These are phyloP conservation scores for Trametes villosa DNA, from an alignment of 768 basidiomycete species.

Conservation along the genomic window DNA sequence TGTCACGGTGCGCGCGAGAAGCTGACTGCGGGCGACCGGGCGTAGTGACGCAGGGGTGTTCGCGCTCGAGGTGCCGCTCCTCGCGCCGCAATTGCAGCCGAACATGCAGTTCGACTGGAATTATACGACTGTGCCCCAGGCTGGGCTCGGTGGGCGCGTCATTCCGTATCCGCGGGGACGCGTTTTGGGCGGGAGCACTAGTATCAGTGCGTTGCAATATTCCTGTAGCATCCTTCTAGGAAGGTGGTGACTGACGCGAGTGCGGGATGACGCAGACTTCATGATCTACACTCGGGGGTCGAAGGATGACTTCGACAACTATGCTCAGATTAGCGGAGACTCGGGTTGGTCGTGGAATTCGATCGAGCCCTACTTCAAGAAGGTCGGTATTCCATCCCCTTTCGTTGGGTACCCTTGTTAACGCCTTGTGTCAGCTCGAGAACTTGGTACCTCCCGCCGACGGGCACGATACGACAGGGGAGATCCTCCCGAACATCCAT, in stretches of 20 bases:
- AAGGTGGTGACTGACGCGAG: background rate
- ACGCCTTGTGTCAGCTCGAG: slow-evolving; percentile 22
- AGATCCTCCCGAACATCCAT: slow-evolving; percentile 30
- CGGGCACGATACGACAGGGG: slow-evolving; percentile 27
- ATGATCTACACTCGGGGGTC: slow-evolving; percentile 35
- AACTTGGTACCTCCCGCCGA: slow-evolving; percentile 27
- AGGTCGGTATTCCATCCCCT: slow-evolving; percentile 21
- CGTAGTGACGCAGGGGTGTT: slow-evolving; percentile 22
- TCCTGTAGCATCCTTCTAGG: background rate
- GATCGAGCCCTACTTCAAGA: slow-evolving; percentile 28
- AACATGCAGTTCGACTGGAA: slow-evolving; percentile 33
- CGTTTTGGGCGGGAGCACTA: slow-evolving; percentile 34
- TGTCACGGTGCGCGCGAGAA: no score
- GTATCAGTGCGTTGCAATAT: slow-evolving; percentile 25
- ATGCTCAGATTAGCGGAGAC: slow-evolving; percentile 33
- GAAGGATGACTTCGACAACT: slow-evolving; percentile 31
- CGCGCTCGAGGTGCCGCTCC: slow-evolving; percentile 24
- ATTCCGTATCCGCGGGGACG: slow-evolving; percentile 30
- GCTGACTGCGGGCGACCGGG: no score
- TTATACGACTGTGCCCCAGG: slow-evolving; percentile 32
- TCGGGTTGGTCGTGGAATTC: slow-evolving; percentile 33
- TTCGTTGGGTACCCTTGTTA: background rate
- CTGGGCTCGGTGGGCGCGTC: slow-evolving; percentile 23
- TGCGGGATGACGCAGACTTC: slow-evolving; percentile 22
- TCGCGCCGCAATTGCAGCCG: slow-evolving; percentile 21